Percentiles rank a stretch among this genome's conserved stretches.
Evolutionary conservation across 1,139 yeast species (phyloP).

Genomic region (Pneumocystis jirovecii): DNA sequence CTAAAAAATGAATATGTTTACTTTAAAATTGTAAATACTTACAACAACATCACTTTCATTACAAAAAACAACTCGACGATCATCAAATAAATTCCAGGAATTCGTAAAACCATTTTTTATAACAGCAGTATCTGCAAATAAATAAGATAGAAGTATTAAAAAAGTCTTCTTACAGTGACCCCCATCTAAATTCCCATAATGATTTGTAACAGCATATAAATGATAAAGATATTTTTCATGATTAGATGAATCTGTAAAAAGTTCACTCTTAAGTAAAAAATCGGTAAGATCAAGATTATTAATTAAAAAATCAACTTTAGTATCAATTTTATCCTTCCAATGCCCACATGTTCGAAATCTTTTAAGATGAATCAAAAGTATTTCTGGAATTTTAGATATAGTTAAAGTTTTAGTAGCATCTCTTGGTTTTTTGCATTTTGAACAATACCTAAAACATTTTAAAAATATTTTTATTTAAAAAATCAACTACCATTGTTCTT

Average conservation of each 20-base stretch:
- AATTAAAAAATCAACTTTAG: slow-evolving; percentile 47
- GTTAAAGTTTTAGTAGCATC: slow-evolving; percentile 53
- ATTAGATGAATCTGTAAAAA: not conserved
- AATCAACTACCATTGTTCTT: not conserved
- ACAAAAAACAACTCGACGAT: slow-evolving; percentile 36
- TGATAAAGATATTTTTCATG: slow-evolving; percentile 40
- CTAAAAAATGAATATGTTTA: not conserved
- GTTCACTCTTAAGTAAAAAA: slow-evolving; percentile 33
- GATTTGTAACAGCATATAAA: slow-evolving; percentile 78
- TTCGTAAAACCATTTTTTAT: slow-evolving; percentile 44
- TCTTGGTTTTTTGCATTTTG: slow-evolving; percentile 54
- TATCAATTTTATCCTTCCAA: slow-evolving; percentile 45
- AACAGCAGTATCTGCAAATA: slow-evolving; percentile 44
- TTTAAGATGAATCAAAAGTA: slow-evolving; percentile 62
- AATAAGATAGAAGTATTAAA: not conserved
- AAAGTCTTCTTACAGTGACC: slow-evolving; percentile 43
- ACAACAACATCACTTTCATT: not conserved
- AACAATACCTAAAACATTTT: slow-evolving; percentile 35
- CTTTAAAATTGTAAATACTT: not conserved
- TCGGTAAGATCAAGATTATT: slow-evolving; percentile 48
- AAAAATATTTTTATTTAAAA: not conserved
- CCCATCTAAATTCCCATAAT: slow-evolving; percentile 63
- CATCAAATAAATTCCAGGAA: slow-evolving; percentile 70
- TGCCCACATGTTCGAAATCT: slow-evolving; percentile 42
- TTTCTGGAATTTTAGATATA: slow-evolving; percentile 58